These are phyloP conservation scores for Azolla pinnata DNA, from an alignment of 75 land plant genomes.

Conservation along the genomic window DNA sequence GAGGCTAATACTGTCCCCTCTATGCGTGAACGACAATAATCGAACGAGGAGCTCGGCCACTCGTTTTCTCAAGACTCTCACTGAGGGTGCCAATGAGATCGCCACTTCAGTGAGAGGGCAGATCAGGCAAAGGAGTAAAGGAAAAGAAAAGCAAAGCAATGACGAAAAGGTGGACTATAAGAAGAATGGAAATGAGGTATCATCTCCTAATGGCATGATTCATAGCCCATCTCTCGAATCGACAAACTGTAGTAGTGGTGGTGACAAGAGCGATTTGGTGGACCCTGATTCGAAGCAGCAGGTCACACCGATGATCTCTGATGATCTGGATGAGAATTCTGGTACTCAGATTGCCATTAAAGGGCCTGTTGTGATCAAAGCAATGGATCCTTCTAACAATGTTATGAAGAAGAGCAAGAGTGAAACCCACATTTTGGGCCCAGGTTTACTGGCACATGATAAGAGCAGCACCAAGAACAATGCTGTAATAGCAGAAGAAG, in stretches of 20 bases:
- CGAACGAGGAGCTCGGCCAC: conserved; percentile 11
- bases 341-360: background rate
- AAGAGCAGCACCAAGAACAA: too few species aligned
- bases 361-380: too few species aligned
- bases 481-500: too few species aligned
- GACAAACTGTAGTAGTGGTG: background rate
- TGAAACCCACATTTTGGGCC: too few species aligned
- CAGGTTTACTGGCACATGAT: too few species aligned
- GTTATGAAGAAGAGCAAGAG: too few species aligned
- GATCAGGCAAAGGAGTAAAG: conserved; percentile 39
- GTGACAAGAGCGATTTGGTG: background rate
- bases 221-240: background rate
- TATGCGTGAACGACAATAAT: conserved; percentile 45
- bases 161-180: too few species aligned
- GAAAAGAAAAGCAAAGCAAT: conserved; percentile 18
- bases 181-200: too few species aligned
- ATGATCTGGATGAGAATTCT: background rate
- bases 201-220: too few species aligned
- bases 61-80: conserved; percentile 35
- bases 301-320: background rate
- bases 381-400: too few species aligned
- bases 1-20: conserved; percentile 56
- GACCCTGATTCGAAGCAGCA: conserved; percentile 2
- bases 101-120: conserved; percentile 45
- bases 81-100: conserved; percentile 40